phyloP scores from a whole-genome alignment of 108 stramenopile genomes.

The Seminavis robusta region DNA sequence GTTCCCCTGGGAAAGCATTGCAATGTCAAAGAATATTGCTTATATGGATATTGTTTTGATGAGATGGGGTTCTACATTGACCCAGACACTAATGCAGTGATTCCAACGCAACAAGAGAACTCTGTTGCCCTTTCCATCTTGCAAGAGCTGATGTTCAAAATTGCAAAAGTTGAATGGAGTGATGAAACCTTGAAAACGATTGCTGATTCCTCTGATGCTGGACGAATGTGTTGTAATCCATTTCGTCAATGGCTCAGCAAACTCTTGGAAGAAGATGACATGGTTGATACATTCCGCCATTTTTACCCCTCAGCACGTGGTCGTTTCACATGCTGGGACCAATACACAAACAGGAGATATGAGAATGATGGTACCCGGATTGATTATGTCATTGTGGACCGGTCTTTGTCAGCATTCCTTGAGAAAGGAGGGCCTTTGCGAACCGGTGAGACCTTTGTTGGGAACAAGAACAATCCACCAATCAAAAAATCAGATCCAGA shows the following conservation, averaged over 20 bases:
- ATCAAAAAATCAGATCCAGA: slow-evolving; percentile 6
- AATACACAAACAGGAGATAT: slow-evolving; percentile 79
- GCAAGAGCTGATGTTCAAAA: slow-evolving; percentile 73
- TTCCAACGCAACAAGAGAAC: slow-evolving; percentile 48
- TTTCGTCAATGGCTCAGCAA: slow-evolving; percentile 60
- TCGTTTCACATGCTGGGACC: slow-evolving; percentile 90
- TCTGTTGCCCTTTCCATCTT: slow-evolving; percentile 37
- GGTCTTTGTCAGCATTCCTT: slow-evolving; percentile 38
- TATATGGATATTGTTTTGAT: slow-evolving; percentile 45
- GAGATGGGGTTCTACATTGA: slow-evolving; percentile 41
- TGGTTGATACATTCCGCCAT: slow-evolving; percentile 84
- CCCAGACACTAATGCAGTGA: slow-evolving; percentile 24
- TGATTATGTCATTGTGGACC: slow-evolving; percentile 84
- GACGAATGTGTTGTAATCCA: slow-evolving; percentile 45
- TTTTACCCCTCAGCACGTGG: slow-evolving; percentile 80
- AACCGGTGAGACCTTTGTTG: slow-evolving; percentile 31
- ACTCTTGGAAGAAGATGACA: slow-evolving; percentile 63
- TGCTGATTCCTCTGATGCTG: slow-evolving; percentile 45
- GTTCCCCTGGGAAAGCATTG: slow-evolving; percentile 69
- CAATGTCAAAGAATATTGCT: slow-evolving; percentile 43
- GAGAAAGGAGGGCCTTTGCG: slow-evolving; percentile 42
- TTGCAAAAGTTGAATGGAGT: slow-evolving; percentile 66
- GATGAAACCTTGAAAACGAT: slow-evolving; percentile 38
- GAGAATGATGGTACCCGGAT: slow-evolving; percentile 85
- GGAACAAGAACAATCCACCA: too few species aligned